A percentile compares a stretch with the other conserved stretches of the same genome.
phyloP scores from a whole-genome alignment of 345 rosid species.

The Reutealis trisperma region DNA sequence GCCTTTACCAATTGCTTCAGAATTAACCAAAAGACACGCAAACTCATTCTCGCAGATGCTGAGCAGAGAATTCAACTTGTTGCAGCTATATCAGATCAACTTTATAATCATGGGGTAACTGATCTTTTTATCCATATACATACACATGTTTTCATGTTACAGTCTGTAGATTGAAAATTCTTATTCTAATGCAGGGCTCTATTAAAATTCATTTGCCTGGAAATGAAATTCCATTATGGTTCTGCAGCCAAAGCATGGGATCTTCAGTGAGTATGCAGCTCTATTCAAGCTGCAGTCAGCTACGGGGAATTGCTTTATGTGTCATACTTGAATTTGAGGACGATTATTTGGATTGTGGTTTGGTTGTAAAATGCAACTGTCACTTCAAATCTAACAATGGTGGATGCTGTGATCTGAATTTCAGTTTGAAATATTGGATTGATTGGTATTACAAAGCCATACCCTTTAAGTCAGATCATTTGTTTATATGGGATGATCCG shows the following conservation, averaged over 20 bases:
- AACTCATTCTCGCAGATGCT: not conserved
- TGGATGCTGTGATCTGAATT: not conserved
- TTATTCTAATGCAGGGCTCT: not conserved
- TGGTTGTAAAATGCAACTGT: not conserved
- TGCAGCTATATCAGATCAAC: not conserved
- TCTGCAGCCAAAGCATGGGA: not conserved
- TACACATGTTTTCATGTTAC: too few species aligned
- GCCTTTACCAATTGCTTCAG: not conserved
- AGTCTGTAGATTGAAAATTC: not conserved
- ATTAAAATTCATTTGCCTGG: not conserved
- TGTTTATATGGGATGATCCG: conserved; percentile 10
- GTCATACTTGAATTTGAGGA: not conserved
- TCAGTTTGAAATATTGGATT: not conserved
- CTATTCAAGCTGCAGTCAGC: not conserved
- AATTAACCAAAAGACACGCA: not conserved
- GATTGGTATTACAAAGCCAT: not conserved
- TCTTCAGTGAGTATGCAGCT: conserved; percentile 8
- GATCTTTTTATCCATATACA: not conserved
- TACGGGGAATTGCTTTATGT: conserved; percentile 2
- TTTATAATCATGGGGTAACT: not conserved
- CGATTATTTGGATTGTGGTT: too few species aligned
- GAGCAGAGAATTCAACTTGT: not conserved
- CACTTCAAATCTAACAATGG: not conserved
- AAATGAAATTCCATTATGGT: not conserved
- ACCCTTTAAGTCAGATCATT: conserved; percentile 7